These are phyloP conservation scores for Candolleomyces eurysporus DNA, from an alignment of 768 basidiomycete species.

Conservation along the genomic window DNA sequence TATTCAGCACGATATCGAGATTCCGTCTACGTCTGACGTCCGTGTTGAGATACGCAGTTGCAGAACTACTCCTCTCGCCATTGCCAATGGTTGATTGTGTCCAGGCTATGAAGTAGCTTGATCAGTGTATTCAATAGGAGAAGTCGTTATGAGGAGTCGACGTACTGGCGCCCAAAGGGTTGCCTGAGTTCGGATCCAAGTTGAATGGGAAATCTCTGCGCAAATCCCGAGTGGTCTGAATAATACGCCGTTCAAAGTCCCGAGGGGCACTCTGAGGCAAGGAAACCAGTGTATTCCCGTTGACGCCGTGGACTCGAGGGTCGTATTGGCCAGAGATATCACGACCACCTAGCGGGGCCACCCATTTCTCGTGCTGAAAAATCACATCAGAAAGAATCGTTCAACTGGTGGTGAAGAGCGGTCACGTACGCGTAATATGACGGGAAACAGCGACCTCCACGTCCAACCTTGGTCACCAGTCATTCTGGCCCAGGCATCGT, in stretches of 20 bases:
- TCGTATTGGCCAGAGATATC: conserved; percentile 35
- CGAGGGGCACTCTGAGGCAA: conserved; percentile 27
- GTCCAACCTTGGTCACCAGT: conserved; percentile 48
- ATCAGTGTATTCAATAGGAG: background rate
- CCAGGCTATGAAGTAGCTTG: conserved; percentile 14
- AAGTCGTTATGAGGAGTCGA: background rate
- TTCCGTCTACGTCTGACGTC: conserved; percentile 23
- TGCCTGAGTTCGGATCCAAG: conserved; percentile 27
- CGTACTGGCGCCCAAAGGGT: conserved; percentile 26
- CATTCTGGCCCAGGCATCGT: conserved; percentile 46
- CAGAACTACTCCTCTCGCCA: conserved; percentile 28
- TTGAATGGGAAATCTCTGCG: conserved; percentile 22
- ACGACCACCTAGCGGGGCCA: conserved; percentile 34
- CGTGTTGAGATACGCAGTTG: conserved; percentile 26
- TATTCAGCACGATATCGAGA: conserved; percentile 28
- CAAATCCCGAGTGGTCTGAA: conserved; percentile 28
- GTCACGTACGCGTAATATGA: conserved; percentile 19
- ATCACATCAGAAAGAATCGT: background rate
- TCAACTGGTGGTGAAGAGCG: too few relatives aligned
- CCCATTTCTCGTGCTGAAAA: conserved; percentile 32
- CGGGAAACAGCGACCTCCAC: conserved; percentile 22
- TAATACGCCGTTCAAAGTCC: conserved; percentile 27
- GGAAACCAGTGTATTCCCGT: conserved; percentile 30
- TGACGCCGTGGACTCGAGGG: conserved; percentile 33
- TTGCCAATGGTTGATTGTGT: conserved; percentile 22